These are phyloP conservation scores for Hypoxylon trugodes DNA, from an alignment of 495 filamentous ascomycete genomes.

Conservation along the genomic window DNA sequence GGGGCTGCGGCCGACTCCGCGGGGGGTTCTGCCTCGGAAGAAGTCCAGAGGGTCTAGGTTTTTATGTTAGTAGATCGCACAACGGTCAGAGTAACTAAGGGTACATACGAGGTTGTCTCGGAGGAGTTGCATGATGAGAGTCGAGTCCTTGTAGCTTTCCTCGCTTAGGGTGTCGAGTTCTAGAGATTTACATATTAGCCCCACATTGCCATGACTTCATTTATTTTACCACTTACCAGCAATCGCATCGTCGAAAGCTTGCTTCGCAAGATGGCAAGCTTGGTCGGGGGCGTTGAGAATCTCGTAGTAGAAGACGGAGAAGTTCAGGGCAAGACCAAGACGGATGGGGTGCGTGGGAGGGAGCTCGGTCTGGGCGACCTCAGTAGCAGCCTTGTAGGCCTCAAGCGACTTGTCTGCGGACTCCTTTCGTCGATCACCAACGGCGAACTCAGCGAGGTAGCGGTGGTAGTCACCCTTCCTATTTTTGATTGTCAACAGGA, in stretches of 20 bases:
- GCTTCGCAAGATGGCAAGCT: slow-evolving; percentile 99
- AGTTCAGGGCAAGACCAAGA: slow-evolving; percentile 97
- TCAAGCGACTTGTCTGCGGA: slow-evolving; percentile 96
- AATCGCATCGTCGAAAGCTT: slow-evolving; percentile 99
- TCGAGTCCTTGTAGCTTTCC: slow-evolving; percentile 99
- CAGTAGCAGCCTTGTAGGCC: slow-evolving; percentile 98
- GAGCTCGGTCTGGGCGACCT: slow-evolving; percentile 97
- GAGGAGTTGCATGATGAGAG: slow-evolving; percentile 99
- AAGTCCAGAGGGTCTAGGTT: slow-evolving; percentile 95
- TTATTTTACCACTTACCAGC: slow-evolving; percentile 70
- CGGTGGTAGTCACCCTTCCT: slow-evolving; percentile 99
- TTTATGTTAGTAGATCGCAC: slow-evolving; percentile 22
- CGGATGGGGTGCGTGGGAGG: slow-evolving; percentile 99
- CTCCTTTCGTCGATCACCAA: slow-evolving; percentile 96
- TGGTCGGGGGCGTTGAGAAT: slow-evolving; percentile 99
- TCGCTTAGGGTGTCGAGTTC: slow-evolving; percentile 98
- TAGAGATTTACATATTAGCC: slow-evolving; percentile 51
- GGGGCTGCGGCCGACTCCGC: slow-evolving; percentile 71
- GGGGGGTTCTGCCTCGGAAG: slow-evolving; percentile 90
- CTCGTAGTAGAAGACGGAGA: slow-evolving; percentile 99
- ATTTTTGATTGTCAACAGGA: slow-evolving; percentile 44
- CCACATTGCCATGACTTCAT: not conserved
- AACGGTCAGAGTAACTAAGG: not conserved
- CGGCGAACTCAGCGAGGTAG: slow-evolving; percentile 97
- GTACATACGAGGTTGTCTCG: slow-evolving; percentile 93